Conservation (phyloP, 2,329 filamentous ascomycete species). For the Alternaria sp. region DNA sequence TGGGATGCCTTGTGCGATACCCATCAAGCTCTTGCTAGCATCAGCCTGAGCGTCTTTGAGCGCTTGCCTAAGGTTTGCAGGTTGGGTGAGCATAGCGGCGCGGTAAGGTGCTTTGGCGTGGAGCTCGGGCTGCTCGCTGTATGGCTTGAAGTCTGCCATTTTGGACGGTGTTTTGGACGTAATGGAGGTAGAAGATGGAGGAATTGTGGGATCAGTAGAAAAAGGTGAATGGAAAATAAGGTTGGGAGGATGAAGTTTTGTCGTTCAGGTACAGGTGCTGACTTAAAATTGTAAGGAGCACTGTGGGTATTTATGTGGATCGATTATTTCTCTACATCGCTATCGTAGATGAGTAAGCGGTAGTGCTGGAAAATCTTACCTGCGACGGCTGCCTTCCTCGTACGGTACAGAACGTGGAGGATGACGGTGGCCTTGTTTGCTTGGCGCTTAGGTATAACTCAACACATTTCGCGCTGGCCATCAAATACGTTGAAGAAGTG, state of each 20-base stretch:
- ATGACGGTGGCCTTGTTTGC: conserved; percentile 1
- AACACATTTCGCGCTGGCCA: neutral
- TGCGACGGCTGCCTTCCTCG: conserved; percentile 2
- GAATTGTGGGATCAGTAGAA: neutral
- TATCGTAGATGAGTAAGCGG: conserved; percentile 1
- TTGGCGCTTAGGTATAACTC: conserved; percentile 10
- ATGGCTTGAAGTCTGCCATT: conserved; percentile 33
- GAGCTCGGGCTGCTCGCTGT: conserved; percentile 36
- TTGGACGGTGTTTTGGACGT: neutral
- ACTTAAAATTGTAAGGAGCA: neutral
- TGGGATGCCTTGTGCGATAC: conserved; percentile 39
- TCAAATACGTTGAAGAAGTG: neutral
- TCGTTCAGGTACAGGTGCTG: neutral
- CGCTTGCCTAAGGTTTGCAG: conserved; percentile 34
- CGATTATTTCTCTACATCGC: neutral
- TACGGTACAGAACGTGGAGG: neutral
- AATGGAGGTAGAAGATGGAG: neutral
- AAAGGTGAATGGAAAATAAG: too few species aligned
- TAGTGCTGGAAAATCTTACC: neutral
- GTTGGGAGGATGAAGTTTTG: neutral
- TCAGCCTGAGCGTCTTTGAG: conserved; percentile 35
- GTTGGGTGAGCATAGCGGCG: conserved; percentile 34
- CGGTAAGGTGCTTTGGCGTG: conserved; percentile 36
- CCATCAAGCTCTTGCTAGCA: conserved; percentile 36
- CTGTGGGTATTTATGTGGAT: neutral